Conservation (phyloP, 805 yeast genomes). For the Ogataea ramenticola region DNA sequence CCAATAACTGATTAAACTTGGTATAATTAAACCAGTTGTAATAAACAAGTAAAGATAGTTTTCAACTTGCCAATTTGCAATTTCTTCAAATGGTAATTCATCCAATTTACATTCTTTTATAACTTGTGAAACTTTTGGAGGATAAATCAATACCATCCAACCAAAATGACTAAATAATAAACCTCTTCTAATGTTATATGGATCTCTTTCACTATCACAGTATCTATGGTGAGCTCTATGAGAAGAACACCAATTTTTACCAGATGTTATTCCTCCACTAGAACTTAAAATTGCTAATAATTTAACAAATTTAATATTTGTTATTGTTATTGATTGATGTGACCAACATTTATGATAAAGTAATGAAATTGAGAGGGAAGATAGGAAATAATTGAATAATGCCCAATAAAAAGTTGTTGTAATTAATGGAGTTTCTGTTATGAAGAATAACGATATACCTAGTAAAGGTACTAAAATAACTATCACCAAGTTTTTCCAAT, state of each 20-base stretch:
- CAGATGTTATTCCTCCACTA: conserved; percentile 71
- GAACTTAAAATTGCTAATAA: conserved; percentile 56
- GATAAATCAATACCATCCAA: conserved; percentile 71
- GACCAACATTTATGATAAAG: conserved; percentile 80
- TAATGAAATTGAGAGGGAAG: conserved; percentile 71
- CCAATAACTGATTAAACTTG: conserved; percentile 56
- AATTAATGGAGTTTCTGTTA: conserved; percentile 6
- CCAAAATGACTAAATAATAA: conserved; percentile 81
- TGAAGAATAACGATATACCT: conserved; percentile 10
- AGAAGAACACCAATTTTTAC: conserved; percentile 71
- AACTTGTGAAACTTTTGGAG: conserved; percentile 40
- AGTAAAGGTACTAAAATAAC: conserved; percentile 48
- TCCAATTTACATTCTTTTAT: conserved; percentile 39
- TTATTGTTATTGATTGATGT: conserved; percentile 44
- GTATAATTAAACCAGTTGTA: conserved; percentile 45
- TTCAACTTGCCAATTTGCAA: conserved; percentile 63
- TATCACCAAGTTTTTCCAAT: conserved; percentile 62
- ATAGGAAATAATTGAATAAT: conserved; percentile 44
- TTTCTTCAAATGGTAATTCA: conserved; percentile 54
- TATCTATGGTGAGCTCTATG: conserved; percentile 89
- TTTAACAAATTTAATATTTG: conserved; percentile 36
- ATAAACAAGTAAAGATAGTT: conserved; percentile 53
- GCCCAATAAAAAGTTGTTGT: conserved; percentile 41
- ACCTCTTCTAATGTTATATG: conserved; percentile 78
- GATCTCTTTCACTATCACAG: conserved; percentile 85